Evolutionary conservation across 495 filamentous ascomycete species (phyloP), one percentile per base, ranked within the genome.

Genomic region (Daldinia childiae): DNA sequence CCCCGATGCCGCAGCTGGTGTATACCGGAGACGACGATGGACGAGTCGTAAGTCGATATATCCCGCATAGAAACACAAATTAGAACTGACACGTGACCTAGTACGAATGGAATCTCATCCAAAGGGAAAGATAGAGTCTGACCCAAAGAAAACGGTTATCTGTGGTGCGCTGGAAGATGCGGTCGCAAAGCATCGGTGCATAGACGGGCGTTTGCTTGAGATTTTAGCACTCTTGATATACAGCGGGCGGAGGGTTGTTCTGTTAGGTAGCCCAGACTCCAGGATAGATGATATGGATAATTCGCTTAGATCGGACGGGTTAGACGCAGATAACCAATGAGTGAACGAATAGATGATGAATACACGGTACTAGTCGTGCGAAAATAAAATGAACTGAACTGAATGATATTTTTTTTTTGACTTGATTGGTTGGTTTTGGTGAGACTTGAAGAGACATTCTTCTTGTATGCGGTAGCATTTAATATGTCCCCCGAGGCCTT

Each of bases 21-120:
- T 98, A 98, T 80, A 97, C 95, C 0, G 95, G 95, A 7, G 94
- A 98, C 82, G 95, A 97, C 64, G 89, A 90, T 45, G 94, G 94
- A 48, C 82, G 90, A 82, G 94, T 97, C 76, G 84, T 87, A 71
- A 82, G 84, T 84, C 17, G 0, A 58, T 41, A 64, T 29, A 29
- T 29, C 14, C 32, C 4, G 6, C 41, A 29, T 24, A 12, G 11
- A n/a, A 38, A 1, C 5, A 30, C 14, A 38, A 5, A 5, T 17
- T 15, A 15, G 19, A 50, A 71, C 72, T 78, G 74, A 80, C 68
- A 19, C n/a, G 30, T 30, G n/a, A 57, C 45, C 24, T 63, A 95
- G 92, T 95, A 93, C 78, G 92, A 97, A 80, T 97, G 93, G 93
- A 92, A 92, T 72, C 89, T 93, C 75, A 86, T 95, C n/a, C 91